Percentiles rank a stretch among this genome's conserved stretches.
Evolutionary conservation across 1,139 yeast species (phyloP).

Genomic region (Hyphopichia khmerensis): DNA sequence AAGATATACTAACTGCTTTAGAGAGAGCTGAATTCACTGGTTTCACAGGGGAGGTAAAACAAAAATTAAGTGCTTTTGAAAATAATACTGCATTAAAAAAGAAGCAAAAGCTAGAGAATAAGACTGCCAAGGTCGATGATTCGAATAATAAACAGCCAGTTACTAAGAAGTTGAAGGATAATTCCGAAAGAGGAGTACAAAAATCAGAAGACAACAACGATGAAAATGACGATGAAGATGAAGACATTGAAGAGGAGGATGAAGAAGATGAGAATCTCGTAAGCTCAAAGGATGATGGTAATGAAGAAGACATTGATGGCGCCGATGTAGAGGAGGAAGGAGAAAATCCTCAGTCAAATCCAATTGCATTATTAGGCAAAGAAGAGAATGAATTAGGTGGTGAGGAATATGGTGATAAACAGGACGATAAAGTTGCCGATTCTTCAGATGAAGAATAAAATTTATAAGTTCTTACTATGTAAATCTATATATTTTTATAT

Average conservation of each 20-base stretch:
- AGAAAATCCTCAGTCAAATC: constrained; percentile 15
- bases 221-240: constrained; percentile 19
- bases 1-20: constrained; percentile 61
- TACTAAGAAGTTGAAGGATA: constrained; percentile 7
- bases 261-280: constrained; percentile 13
- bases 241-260: constrained; percentile 12
- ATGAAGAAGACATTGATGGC: constrained; percentile 13
- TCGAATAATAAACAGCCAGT: constrained; percentile 1
- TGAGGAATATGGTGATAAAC: constrained; percentile 8
- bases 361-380: constrained; percentile 20
- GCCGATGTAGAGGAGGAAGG: constrained; percentile 5
- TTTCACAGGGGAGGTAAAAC: constrained; percentile 53
- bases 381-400: constrained; percentile 24
- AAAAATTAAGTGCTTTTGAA: constrained; percentile 48
- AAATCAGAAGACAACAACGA: constrained; percentile 15
- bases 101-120: constrained; percentile 17
- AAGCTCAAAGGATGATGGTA: constrained; percentile 5
- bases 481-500: no score
- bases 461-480: not conserved
- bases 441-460: not conserved
- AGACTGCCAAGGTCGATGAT: constrained; percentile 5
- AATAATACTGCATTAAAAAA: constrained; percentile 40
- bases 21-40: constrained; percentile 55
- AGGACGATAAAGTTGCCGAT: constrained; percentile 4
- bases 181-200: constrained; percentile 9